Evolutionary conservation across 345 rosid species (phyloP).

Genomic region (Dipteronia sinensis): DNA sequence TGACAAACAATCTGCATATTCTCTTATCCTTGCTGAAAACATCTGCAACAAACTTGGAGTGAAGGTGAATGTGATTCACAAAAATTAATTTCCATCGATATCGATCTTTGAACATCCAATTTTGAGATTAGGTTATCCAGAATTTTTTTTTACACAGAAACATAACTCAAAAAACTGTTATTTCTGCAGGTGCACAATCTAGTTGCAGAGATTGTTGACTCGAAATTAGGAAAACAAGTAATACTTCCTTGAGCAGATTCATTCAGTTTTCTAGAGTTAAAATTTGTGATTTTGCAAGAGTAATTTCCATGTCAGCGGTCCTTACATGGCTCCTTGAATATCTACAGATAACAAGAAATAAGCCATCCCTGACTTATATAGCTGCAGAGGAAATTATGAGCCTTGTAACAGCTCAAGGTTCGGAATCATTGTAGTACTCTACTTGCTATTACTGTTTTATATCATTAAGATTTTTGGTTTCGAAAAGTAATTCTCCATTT

Average conservation of each 20-base stretch:
- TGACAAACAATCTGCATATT: constrained; percentile 84
- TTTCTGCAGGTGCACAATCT: constrained; percentile 77
- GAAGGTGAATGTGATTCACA: constrained; percentile 43
- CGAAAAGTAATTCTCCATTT: constrained; percentile 16
- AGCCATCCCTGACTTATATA: constrained; percentile 78
- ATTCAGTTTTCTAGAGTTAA: constrained; percentile 18
- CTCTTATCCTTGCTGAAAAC: constrained; percentile 93
- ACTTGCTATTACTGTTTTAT: neutral
- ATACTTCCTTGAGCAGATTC: constrained; percentile 16
- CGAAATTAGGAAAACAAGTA: constrained; percentile 95
- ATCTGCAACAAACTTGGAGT: constrained; percentile 87
- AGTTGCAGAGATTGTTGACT: constrained; percentile 91
- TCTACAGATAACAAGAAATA: constrained; percentile 74
- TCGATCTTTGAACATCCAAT: neutral
- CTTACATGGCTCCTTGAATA: constrained; percentile 16
- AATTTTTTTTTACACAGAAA: neutral
- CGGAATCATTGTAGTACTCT: constrained; percentile 13
- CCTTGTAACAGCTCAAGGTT: constrained; percentile 99
- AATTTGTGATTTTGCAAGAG: neutral
- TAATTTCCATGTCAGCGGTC: constrained; percentile 2
- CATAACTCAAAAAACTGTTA: constrained; percentile 18
- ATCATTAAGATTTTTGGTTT: neutral
- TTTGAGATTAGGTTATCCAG: neutral
- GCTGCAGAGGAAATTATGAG: constrained; percentile 98
- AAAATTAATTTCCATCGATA: neutral